Evolutionary conservation across 2,329 filamentous ascomycete genomes (phyloP), one percentile per base, ranked within the genome.

Genomic region (Bipolaris zeicola): DNA sequence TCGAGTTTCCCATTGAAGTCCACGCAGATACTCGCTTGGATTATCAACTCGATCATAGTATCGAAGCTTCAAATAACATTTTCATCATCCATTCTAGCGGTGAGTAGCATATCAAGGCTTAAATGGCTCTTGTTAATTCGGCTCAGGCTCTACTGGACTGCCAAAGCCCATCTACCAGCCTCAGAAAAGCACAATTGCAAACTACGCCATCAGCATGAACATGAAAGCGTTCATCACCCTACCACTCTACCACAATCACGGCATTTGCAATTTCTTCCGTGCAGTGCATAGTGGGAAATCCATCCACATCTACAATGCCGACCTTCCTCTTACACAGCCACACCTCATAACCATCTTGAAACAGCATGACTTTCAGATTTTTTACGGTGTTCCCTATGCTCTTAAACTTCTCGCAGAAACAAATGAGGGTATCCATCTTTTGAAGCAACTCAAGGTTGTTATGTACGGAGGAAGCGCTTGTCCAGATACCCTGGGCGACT

Each of bases 361-460:
- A 3, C 49, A 62, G 20, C 61, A 67, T 46, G 44, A 78, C 3
- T 79, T 81, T 2, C 79, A 88, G 57, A 83, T 84, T n/a, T 83
- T 89, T 43, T 83, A 87, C 53, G 81, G 79, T 2, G 87, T 89
- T 0, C 87, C 87, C 0, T 89, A 89, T 61, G 82, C 84, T 0
- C 72, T 89, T 13, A 89, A 89, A 64, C 73, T 89, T 0, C 77
- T 89, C 3, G 81, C 82, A 0, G 87, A 89, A 67, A 80, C 80
- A 0, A 75, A 82, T 0, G 79, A 82, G 22, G 87, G 87, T 0
- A 78, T 87, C n/a, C 65, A 75, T 1, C 73, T 77, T 1, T 69
- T 88, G 20, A 69, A 72, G 2, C 71, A 75, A 38, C 76, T 82
- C n/a, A 82, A 84, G 63, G 67, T 84, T 3, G 84, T 87, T 13